Conservation (phyloP, 306 rosid genomes). For the Betula pendula region DNA sequence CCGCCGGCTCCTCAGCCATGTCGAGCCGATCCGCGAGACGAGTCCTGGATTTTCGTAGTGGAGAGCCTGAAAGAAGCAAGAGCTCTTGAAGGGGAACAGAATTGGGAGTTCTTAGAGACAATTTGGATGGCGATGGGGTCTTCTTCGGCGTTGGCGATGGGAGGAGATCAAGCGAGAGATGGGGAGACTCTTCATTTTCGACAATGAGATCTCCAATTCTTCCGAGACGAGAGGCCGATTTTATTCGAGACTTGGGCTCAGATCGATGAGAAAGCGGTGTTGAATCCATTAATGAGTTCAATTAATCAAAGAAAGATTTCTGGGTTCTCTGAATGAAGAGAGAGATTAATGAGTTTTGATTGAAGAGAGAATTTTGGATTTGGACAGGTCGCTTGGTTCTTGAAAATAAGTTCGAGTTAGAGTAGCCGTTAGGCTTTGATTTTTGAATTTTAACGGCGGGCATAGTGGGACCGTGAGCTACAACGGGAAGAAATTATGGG, state of each 20-base stretch:
- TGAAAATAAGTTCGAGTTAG: constrained; percentile 2
- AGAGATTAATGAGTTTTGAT: neutral
- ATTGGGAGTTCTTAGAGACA: constrained; percentile 39
- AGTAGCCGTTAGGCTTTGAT: constrained; percentile 47
- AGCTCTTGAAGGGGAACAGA: constrained; percentile 55
- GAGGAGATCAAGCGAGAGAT: constrained; percentile 39
- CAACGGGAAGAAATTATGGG: constrained; percentile 32
- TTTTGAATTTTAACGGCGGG: constrained; percentile 18
- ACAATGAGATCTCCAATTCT: constrained; percentile 16
- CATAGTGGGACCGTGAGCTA: constrained; percentile 27
- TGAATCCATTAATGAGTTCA: constrained; percentile 46
- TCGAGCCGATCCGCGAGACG: constrained; percentile 58
- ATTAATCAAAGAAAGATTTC: neutral
- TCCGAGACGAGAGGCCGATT: constrained; percentile 42
- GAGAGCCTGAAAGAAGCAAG: constrained; percentile 66
- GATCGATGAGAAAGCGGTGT: constrained; percentile 44
- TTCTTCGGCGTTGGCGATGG: constrained; percentile 37
- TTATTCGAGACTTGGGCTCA: constrained; percentile 35
- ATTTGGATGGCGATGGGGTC: constrained; percentile 36
- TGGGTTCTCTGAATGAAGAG: neutral
- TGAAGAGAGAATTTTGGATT: neutral
- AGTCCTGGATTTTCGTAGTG: constrained; percentile 55
- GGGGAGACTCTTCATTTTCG: constrained; percentile 33
- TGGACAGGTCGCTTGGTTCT: neutral
- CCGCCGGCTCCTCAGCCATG: constrained; percentile 48